phyloP scores from a whole-genome alignment of 352 stramenopile genomes.

The Paralagenidium karlingii region DNA sequence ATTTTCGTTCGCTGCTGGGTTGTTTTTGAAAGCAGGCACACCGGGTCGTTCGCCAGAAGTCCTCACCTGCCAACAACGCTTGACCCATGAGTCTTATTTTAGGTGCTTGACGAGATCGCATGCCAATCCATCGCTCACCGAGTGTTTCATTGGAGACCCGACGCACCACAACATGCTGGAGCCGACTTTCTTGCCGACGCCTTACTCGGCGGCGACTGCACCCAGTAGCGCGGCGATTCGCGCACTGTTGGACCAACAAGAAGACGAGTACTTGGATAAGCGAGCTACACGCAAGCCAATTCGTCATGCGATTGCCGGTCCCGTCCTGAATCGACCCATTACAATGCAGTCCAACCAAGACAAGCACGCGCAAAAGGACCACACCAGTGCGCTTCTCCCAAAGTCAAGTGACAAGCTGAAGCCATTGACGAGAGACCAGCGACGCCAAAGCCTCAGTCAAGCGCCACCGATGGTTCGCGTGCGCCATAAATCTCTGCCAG shows the following conservation, averaged over 20 bases:
- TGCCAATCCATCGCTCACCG: no score
- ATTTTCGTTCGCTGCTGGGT: no score
- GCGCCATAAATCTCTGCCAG: no score
- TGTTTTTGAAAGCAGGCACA: no score
- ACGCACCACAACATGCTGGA: no score
- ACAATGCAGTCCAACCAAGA: conserved; percentile 3
- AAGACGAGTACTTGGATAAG: conserved; percentile 28
- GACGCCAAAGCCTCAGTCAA: neutral
- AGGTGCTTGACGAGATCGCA: no score
- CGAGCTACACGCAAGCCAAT: conserved; percentile 21
- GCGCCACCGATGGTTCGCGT: no score
- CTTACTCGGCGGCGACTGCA: conserved; percentile 23
- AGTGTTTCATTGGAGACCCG: no score
- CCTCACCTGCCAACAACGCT: no score
- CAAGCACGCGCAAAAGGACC: neutral
- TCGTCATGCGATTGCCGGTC: conserved; percentile 24
- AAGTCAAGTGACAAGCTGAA: neutral
- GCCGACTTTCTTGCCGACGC: conserved; percentile 32
- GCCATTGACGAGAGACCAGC: neutral
- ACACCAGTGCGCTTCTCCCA: neutral
- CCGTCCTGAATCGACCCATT: conserved; percentile 33
- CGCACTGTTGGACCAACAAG: conserved; percentile 32
- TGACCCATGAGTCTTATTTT: no score
- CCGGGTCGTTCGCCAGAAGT: no score
- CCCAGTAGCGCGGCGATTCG: conserved; percentile 28